Base-by-base conservation (phyloP, 768 basidiomycete species). In the Pleurotus platypus region DNA sequence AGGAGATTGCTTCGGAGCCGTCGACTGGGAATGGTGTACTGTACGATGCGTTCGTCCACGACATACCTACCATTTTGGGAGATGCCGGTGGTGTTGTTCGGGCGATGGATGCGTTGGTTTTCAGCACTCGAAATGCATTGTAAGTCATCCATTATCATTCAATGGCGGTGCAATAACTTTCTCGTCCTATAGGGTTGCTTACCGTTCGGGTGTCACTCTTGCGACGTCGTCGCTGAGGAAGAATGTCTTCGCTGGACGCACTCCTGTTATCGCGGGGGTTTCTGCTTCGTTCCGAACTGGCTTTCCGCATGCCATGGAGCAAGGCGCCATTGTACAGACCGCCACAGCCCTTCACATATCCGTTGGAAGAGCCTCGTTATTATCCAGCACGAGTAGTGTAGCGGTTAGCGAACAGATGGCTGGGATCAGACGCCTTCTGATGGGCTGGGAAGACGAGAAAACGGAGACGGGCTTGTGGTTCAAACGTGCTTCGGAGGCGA, bases 61-160 rank as follows among this genome's bases (percentile, higher is more conserved):
- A 83, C 63, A 66, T 74, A 26, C 75, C 72, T 5, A 68, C 63
- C 18, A 75, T 81, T 30, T 68, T 83, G 61, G 78, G 83, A 45
- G 74, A 78, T 61, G 66, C 77, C 2, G 74, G 85, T 3, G 86
- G 80, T 13, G 60, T 89, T 6, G 71, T 84, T 11, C 77, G 82
- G 49, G 90, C 87, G 6, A 79, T 81, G 45, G 91, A 93, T 66
- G 87, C 85, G 1, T 73, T 90, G 22, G 75, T 82, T 63, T 92
- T 92, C 63, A 79, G 79, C 4, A 88, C 87, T 2, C 78, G 89
- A 60, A 81, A 90, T 68, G 84, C 87, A 35, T 67, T 91, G 90
- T 90, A 66, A 71, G 88, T 74, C 22, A 8, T 18, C 60, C 48
- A 37, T 49, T 20, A 20, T 46, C 16, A 56, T 45, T 12, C 18